A percentile compares a stretch with the other conserved stretches of the same genome.
Evolutionary conservation across 2,329 filamentous ascomycete genomes (phyloP).

Genomic region (Thielaviopsis punctulata): DNA sequence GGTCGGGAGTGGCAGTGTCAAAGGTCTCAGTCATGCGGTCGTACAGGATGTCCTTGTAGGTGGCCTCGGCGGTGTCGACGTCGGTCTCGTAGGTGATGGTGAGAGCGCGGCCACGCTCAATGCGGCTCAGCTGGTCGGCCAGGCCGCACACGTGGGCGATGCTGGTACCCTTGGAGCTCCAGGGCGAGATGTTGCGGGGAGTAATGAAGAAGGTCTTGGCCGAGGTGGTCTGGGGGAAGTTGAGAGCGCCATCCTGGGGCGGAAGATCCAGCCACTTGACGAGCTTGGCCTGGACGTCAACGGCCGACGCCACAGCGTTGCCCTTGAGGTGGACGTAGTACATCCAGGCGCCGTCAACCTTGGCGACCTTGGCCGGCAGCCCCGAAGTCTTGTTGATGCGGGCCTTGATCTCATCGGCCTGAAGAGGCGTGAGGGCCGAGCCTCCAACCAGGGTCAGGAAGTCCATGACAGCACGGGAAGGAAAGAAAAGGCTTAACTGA

Average conservation of each 20-base stretch:
- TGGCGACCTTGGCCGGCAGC: constrained; percentile 25
- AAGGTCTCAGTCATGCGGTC: constrained; percentile 94
- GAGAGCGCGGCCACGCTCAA: constrained; percentile 74
- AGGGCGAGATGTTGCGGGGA: constrained; percentile 81
- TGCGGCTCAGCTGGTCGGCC: constrained; percentile 49
- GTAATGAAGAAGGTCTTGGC: constrained; percentile 42
- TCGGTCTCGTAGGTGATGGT: constrained; percentile 42
- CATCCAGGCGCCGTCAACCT: constrained; percentile 36
- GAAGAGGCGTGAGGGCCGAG: constrained; percentile 32
- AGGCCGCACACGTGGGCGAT: constrained; percentile 87
- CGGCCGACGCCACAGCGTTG: not conserved
- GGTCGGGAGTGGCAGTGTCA: constrained; percentile 45
- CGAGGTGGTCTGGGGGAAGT: constrained; percentile 9
- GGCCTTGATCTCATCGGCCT: constrained; percentile 27
- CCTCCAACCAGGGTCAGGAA: constrained; percentile 22
- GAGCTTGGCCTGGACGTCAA: constrained; percentile 17
- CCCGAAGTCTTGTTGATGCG: constrained; percentile 25
- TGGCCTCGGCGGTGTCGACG: constrained; percentile 22
- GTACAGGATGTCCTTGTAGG: constrained; percentile 55
- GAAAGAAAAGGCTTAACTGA: not conserved
- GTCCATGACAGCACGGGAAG: constrained; percentile 13
- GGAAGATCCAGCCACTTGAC: constrained; percentile 13
- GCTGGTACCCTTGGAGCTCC: constrained; percentile 91
- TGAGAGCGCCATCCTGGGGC: constrained; percentile 1
- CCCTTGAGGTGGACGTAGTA: constrained; percentile 50